Base-by-base conservation (phyloP, 164 flowering plant species). In the Platanus orientalis region DNA sequence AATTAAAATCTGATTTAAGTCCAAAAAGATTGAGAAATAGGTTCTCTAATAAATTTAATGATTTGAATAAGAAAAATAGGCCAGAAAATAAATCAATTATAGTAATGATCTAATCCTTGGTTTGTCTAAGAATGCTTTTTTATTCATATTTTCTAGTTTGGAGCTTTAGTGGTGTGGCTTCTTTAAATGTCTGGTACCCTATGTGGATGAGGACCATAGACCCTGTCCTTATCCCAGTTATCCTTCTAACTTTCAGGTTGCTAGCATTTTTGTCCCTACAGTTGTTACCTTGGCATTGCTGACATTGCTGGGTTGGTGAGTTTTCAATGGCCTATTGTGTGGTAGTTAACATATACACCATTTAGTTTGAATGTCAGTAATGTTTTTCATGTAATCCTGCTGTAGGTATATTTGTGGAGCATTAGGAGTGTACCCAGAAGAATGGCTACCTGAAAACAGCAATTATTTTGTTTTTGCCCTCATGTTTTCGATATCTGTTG, bases 401-500 rank as follows among this genome's bases (percentile, higher is more conserved):
- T 36, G 42, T 63, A 95, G 99, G 99, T 88, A 85, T 69, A 52
- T 84, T 64, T 75, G 59, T 65, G 98, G 99, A 66, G 69, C 26
- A 65, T 58, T 81, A 44, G 93, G 90, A 70, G 83, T 77, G 25
- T 92, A 92, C 72, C 97, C 99, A 26, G 69, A 77, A 60, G 69
- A 75, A 7, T 95, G 99, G 99, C 78, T 92, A 17, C 97, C 97
- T 50, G 82, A 82, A 61, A 85, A 92, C 75, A 83, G 97, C 64
- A 95, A 84, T 66, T 71, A 80, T 73, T 95, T 95, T 74, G 98
- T 91, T 36, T 90, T 95, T 63, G 70, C 97, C 21, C 92, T 95
- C 54, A 95, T 95, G 99, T 95, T 92, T 77, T 71, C 97, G n/a
- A 92, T 95, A 80, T 84, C 99, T 48, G 99, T 95, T 59, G 98